Percentiles rank a stretch among this genome's conserved stretches.
Evolutionary conservation across 2,329 filamentous ascomycete species (phyloP).

Genomic region (Neonectria punicea): DNA sequence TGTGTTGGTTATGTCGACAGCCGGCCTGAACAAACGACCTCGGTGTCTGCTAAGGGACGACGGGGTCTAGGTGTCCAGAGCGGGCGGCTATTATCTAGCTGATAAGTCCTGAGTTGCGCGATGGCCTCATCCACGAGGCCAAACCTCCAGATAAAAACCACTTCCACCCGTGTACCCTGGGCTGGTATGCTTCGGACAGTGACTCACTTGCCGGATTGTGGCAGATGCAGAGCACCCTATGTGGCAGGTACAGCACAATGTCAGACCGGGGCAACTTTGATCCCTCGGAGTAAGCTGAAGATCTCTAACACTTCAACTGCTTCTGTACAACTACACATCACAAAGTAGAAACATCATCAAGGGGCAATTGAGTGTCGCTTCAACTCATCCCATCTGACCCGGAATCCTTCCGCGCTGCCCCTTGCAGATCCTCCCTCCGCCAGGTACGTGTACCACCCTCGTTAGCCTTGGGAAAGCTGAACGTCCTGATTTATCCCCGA

Average conservation of each 20-base stretch:
- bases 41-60: not conserved
- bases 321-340: not conserved
- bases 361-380: not conserved
- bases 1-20: not conserved
- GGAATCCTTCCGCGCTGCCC: not conserved
- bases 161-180: not conserved
- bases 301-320: not conserved
- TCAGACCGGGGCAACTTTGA: not conserved
- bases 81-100: not conserved
- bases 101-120: not conserved
- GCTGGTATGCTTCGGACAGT: conserved; percentile 46
- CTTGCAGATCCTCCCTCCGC: not conserved
- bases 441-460: not conserved
- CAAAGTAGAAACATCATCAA: not conserved
- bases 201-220: conserved; percentile 53
- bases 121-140: not conserved
- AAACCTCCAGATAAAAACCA: not conserved
- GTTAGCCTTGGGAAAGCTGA: not conserved
- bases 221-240: not conserved
- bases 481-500: not conserved
- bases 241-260: not conserved
- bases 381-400: not conserved
- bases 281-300: too few species aligned
- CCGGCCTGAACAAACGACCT: not conserved
- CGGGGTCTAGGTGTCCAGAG: not conserved